These are phyloP conservation scores for Cucurbita moschata DNA, from an alignment of 306 rosid genomes.

Conservation along the genomic window DNA sequence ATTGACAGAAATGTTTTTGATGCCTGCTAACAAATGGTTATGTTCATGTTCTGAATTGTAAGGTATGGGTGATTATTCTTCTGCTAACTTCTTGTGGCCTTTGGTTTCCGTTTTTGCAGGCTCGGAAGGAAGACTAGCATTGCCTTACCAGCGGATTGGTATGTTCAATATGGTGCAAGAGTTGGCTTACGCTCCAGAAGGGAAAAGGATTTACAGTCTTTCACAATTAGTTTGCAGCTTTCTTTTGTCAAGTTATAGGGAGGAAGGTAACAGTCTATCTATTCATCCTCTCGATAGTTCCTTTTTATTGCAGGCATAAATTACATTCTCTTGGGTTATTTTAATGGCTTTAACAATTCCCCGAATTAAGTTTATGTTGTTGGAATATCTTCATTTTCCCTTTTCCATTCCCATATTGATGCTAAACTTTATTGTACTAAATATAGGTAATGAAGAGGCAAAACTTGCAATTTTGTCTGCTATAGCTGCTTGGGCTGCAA, in stretches of 20 bases:
- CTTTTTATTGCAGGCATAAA: not conserved
- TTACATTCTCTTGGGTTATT: not conserved
- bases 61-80: conserved; percentile 7
- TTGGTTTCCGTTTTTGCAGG: conserved; percentile 30
- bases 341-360: not conserved
- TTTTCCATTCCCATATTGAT: conserved; percentile 1
- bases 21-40: conserved; percentile 5
- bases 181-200: conserved; percentile 68
- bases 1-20: not conserved
- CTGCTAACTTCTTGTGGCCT: conserved; percentile 10
- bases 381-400: not conserved
- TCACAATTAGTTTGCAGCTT: conserved; percentile 50
- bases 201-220: conserved; percentile 42
- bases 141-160: conserved; percentile 90
- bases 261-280: conserved; percentile 38
- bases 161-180: conserved; percentile 73
- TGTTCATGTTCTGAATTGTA: conserved; percentile 2
- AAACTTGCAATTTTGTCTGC: conserved; percentile 59
- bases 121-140: conserved; percentile 88
- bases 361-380: not conserved
- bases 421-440: conserved; percentile 14
- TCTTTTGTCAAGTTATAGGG: conserved; percentile 69
- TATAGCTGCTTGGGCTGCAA: conserved; percentile 66
- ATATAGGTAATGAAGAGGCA: conserved; percentile 88
- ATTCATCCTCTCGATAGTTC: not conserved